phyloP scores from a whole-genome alignment of 371 early-diverging fungal species.

The Mortierella sp. region DNA sequence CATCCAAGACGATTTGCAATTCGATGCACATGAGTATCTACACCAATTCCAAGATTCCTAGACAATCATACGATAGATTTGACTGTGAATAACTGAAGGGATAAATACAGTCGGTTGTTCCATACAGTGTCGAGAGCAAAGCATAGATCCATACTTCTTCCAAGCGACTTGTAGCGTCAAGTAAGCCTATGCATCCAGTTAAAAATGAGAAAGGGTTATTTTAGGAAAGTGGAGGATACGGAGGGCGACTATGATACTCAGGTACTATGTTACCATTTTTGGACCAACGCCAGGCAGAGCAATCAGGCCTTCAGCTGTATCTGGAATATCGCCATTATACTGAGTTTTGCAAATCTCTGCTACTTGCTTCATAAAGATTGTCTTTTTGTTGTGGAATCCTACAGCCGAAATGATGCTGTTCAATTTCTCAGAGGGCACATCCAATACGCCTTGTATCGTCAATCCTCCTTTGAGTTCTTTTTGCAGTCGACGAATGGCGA shows the following conservation, averaged over 20 bases:
- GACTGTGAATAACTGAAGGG: neutral
- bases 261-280: conserved; percentile 81
- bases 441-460: conserved; percentile 67
- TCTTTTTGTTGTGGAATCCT: conserved; percentile 94
- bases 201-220: neutral
- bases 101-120: neutral
- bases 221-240: neutral
- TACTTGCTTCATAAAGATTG: conserved; percentile 80
- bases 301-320: conserved; percentile 81
- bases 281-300: conserved; percentile 97
- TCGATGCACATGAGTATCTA: conserved; percentile 99
- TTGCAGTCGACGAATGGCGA: conserved; percentile 78
- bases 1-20: conserved; percentile 94
- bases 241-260: neutral
- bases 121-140: neutral
- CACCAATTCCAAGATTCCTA: conserved; percentile 93
- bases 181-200: conserved; percentile 68
- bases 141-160: conserved; percentile 68
- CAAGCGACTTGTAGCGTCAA: conserved; percentile 90
- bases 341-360: conserved; percentile 80
- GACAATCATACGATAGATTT: neutral
- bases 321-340: conserved; percentile 90
- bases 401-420: conserved; percentile 85
- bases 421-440: conserved; percentile 69
- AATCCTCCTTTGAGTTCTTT: conserved; percentile 76